Percentiles rank a stretch among this genome's conserved stretches.
Evolutionary conservation across 192 early-diverging fungal genomes (phyloP).

Genomic region (Mortierella hygrophila): DNA sequence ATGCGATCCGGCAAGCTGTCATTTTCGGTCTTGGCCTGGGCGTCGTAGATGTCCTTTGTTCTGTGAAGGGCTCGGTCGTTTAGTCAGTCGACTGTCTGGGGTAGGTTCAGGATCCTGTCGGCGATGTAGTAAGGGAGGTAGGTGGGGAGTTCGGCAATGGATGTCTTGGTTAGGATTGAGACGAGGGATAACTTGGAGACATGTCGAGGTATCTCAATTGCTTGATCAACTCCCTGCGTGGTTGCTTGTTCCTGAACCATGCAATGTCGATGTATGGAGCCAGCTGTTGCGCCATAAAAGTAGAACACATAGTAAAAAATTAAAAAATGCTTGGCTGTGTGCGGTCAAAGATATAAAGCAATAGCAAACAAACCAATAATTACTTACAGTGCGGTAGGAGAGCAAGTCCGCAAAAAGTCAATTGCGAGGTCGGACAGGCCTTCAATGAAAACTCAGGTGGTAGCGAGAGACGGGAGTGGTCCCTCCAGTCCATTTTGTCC

Average conservation of each 20-base stretch:
- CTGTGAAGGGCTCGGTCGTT: not conserved
- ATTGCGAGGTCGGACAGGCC: constrained; percentile 21
- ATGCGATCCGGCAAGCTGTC: not conserved
- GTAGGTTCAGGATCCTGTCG: not conserved
- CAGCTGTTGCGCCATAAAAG: not conserved
- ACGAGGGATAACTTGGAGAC: not conserved
- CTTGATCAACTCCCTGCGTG: constrained; percentile 8
- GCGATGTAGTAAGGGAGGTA: not conserved
- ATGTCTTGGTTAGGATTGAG: not conserved
- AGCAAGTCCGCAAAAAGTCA: constrained; percentile 20
- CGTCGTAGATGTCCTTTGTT: too few species aligned
- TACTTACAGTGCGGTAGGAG: constrained; percentile 24
- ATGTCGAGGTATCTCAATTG: constrained; percentile 15
- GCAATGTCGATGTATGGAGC: not conserved
- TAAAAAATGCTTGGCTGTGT: too few species aligned
- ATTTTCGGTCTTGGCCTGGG: not conserved
- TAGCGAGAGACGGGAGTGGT: constrained; percentile 9
- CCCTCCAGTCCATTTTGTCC: not conserved
- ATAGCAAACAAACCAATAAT: too few species aligned
- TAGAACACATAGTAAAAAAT: too few species aligned
- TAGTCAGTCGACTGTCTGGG: constrained; percentile 4
- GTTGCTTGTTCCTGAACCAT: constrained; percentile 6
- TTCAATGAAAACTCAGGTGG: constrained; percentile 26
- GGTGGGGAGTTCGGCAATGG: not conserved
- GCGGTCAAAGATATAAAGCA: too few species aligned